Percentiles rank a stretch among this genome's conserved stretches.
Evolutionary conservation across 2,329 filamentous ascomycete genomes (phyloP).

Genomic region (Westerdykella sp.): DNA sequence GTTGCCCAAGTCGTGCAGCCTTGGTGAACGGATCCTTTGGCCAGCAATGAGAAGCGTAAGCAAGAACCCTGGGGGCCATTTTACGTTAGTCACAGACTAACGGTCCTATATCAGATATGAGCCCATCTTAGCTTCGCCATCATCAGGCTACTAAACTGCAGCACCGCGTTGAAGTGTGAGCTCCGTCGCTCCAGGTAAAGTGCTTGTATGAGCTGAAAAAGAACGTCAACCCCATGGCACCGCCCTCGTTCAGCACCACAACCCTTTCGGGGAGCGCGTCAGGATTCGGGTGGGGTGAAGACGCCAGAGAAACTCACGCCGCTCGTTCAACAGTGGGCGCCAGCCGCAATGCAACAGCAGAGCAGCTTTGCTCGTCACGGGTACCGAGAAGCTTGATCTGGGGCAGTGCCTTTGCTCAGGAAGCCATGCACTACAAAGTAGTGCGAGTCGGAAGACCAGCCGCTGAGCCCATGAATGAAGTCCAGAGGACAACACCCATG

Average conservation of each 20-base stretch:
- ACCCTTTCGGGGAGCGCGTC: slow-evolving; percentile 17
- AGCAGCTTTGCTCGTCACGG: slow-evolving; percentile 4
- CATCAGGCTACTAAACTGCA: not conserved
- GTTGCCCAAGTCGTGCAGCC: too few species aligned
- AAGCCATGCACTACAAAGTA: slow-evolving; percentile 20
- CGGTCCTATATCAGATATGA: not conserved
- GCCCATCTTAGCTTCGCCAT: not conserved
- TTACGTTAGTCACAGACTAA: too few species aligned
- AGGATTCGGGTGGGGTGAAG: slow-evolving; percentile 17
- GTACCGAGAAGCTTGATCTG: slow-evolving; percentile 18
- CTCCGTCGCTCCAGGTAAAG: not conserved
- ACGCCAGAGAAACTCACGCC: slow-evolving; percentile 28
- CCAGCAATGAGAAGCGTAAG: too few species aligned
- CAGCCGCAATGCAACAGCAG: slow-evolving; percentile 11
- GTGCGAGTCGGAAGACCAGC: slow-evolving; percentile 16
- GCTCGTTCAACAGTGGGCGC: slow-evolving; percentile 5
- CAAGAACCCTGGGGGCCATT: too few species aligned
- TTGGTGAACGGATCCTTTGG: too few species aligned
- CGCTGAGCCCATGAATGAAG: slow-evolving; percentile 28
- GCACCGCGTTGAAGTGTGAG: not conserved
- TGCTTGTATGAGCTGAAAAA: slow-evolving; percentile 32
- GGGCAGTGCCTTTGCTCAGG: slow-evolving; percentile 34
- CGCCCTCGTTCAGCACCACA: slow-evolving; percentile 19
- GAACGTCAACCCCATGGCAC: slow-evolving; percentile 26
- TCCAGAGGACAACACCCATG: slow-evolving; percentile 18